Conservation (phyloP, 2,329 filamentous ascomycete genomes). For the Ascochyta rabiei region DNA sequence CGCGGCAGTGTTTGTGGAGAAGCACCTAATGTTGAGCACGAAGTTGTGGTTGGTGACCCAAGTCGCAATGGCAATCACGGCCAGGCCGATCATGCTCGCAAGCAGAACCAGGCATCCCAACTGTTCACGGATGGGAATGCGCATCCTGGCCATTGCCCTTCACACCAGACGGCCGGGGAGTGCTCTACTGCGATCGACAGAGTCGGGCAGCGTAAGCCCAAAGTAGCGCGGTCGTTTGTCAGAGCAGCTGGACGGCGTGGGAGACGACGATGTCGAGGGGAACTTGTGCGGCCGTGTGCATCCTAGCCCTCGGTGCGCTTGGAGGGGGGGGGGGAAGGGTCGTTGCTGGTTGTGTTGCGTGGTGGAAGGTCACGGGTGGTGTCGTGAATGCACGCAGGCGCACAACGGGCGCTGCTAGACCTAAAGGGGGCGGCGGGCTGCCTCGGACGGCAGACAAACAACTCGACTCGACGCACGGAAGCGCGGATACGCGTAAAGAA, state of each 20-base stretch:
- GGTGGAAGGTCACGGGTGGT: not conserved
- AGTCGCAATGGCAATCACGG: conserved; percentile 80
- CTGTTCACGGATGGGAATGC: conserved; percentile 87
- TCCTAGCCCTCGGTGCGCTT: conserved; percentile 37
- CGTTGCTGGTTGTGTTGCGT: not conserved
- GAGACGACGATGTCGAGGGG: conserved; percentile 22
- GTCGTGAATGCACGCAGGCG: conserved; percentile 20
- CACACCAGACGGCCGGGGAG: not conserved
- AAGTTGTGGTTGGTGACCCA: conserved; percentile 47
- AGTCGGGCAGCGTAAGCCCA: conserved; percentile 7
- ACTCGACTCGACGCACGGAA: conserved; percentile 3
- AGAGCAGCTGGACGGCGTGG: conserved; percentile 19
- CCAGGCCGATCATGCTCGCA: conserved; percentile 74
- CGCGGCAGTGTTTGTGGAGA: not conserved
- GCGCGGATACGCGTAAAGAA: conserved; percentile 24
- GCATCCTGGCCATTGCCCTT: conserved; percentile 63
- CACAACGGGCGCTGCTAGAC: conserved; percentile 21
- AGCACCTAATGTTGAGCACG: conserved; percentile 13
- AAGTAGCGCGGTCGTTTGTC: conserved; percentile 22
- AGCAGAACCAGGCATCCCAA: conserved; percentile 79
- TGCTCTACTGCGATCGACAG: not conserved
- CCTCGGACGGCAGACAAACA: conserved; percentile 7
- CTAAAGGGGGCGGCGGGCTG: conserved; percentile 21
- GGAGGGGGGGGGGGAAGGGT: not conserved
- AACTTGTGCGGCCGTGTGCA: conserved; percentile 15